Evolutionary conservation across 2,329 filamentous ascomycete genomes (phyloP), one percentile per base, ranked within the genome.

Genomic region (Hansfordia pulvinata): DNA sequence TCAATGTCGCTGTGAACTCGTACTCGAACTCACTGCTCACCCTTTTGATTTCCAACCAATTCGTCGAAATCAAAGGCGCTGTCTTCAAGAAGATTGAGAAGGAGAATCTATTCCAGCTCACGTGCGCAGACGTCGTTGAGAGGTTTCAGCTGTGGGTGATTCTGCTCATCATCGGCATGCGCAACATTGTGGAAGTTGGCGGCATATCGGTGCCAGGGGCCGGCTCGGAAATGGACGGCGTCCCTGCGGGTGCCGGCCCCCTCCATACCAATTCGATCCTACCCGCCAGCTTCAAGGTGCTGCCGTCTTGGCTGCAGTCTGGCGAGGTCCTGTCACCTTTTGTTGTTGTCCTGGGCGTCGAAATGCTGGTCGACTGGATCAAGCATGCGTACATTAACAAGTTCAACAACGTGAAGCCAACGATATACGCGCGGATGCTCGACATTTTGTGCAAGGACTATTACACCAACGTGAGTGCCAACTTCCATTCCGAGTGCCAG

Each of bases 71-170:
- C 62, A 98, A 98, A 47, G 83, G 83, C 33, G 92, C 86, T 0
- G 92, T 98, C 1, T 98, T 98, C 62, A 96, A 98, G 58, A 90
- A 88, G 33, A 93, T 96, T 36, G 90, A 98, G 43, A 96, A 94
- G 50, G 90, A 98, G 46, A 96, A 93, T 38, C 60, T 93, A 0
- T 98, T 98, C 47, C 90, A 98, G 49, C 64, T 98, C 10, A 93
- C 88, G 0, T 98, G 90, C 38, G 88, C 90, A 4, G 90, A 98
- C 47, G 78, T 98, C 18, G 90, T 98, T 2, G 90, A 98, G 53
- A 74, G 90, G 2, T 98, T 98, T 43, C 90, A 98, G 45, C 69
- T 98, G 2, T 96, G 88, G 84, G 71, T 98, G 24, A 96, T 98
- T 77, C 67, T 98, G 2, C 68, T 90, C 35, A 94, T 98, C 45